These are phyloP conservation scores for Eragrostis nindensis DNA, from an alignment of 176 grass and related monocot genomes.

Conservation along the genomic window DNA sequence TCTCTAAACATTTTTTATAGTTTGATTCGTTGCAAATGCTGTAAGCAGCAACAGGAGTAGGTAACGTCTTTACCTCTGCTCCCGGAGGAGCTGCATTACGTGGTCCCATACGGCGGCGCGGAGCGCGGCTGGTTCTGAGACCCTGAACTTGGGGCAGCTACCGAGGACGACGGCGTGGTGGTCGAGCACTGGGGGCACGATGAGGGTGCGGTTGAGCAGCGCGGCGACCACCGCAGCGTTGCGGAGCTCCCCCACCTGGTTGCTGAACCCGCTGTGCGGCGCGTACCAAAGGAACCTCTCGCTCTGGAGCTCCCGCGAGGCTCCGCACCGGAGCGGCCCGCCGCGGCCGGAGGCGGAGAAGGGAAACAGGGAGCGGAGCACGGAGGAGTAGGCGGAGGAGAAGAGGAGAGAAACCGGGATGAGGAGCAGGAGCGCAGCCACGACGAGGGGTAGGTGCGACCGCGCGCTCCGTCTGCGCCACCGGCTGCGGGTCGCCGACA, in stretches of 20 bases:
- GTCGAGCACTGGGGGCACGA: slow-evolving; percentile 87
- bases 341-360: slow-evolving; percentile 19
- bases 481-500: slow-evolving; percentile 53
- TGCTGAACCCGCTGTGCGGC: slow-evolving; percentile 94
- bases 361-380: slow-evolving; percentile 45
- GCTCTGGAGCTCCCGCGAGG: slow-evolving; percentile 37
- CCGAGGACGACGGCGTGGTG: slow-evolving; percentile 92
- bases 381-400: slow-evolving; percentile 46
- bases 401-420: slow-evolving; percentile 44
- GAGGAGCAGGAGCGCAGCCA: slow-evolving; percentile 51
- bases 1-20: background rate
- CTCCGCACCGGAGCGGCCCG: slow-evolving; percentile 26
- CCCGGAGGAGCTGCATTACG: slow-evolving; percentile 68
- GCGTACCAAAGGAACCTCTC: slow-evolving; percentile 94
- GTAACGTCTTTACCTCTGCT: slow-evolving; percentile 58
- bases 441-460: slow-evolving; percentile 46
- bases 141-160: slow-evolving; percentile 95
- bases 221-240: slow-evolving; percentile 79
- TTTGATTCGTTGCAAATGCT: background rate
- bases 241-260: slow-evolving; percentile 84
- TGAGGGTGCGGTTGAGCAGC: slow-evolving; percentile 84
- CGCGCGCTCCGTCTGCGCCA: slow-evolving; percentile 72
- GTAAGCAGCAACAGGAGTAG: background rate
- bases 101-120: slow-evolving; percentile 83
- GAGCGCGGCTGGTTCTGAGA: slow-evolving; percentile 61